Base-by-base conservation (phyloP, 805 yeast species). In the Cyberlindnera sargentensis region DNA sequence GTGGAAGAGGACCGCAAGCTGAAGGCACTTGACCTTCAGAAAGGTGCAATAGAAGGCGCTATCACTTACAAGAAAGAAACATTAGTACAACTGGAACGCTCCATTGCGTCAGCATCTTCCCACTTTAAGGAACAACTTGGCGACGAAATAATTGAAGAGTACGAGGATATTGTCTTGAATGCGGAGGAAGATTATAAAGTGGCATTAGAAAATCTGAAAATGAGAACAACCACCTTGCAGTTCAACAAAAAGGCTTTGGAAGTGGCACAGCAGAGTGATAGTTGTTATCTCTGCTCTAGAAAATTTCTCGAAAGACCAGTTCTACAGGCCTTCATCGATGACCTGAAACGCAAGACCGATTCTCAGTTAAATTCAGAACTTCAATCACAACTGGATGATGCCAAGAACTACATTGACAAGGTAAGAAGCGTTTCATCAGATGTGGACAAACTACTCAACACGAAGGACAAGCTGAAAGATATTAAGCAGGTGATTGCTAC, bases 261-360 rank as follows among this genome's bases (percentile, higher is more conserved):
- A 29, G 61, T 74, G 34, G 93, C 95, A 0, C 64, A 76, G 27
- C 55, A 58, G 4, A 70, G 73, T 7, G 71, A 79, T 8, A 68
- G 75, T 39, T 91, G 97, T 61, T 65, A 81, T 36, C 65, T 90
- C 36, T 91, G 98, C 61, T 75, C 76, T 20, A 70, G 95, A 40
- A 68, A 72, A 9, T 84, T 89, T 62, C 74, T 73, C 11, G 67
- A 65, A 8, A 54, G 56, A 1, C 61, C 56, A 3, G 56, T 56
- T 5, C 36, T 53, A 9, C 46, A 55, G 10, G 44, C 46, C 1
- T 51, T 68, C 11, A 43, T 68, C 9, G 33, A 48, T 5, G 67
- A 60, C 26, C 40, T 67, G 40, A 53, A 56, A 38, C 47, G 60
- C 2, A 59, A 62, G 34, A 58, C 64, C 1, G 62, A 62, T 44